Conservation (phyloP, 345 rosid genomes). For the Eutrema yunnanense region DNA sequence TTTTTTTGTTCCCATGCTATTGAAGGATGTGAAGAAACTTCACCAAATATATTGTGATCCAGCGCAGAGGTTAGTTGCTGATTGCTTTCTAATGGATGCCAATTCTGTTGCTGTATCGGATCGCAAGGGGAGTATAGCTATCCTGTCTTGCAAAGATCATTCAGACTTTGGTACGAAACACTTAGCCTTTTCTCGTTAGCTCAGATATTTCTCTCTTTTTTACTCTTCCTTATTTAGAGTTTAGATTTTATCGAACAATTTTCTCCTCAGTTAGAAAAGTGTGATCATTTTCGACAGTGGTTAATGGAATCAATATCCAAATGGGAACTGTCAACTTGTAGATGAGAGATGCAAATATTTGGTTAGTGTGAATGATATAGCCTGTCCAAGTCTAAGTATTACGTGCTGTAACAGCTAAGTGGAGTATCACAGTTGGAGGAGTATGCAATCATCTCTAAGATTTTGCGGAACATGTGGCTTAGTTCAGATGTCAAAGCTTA, state of each 20-base stretch:
- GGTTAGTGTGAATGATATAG: not conserved
- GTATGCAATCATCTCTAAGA: not conserved
- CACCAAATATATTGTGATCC: conserved; percentile 91
- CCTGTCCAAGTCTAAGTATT: not conserved
- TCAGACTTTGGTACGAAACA: conserved; percentile 44
- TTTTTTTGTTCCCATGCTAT: not conserved
- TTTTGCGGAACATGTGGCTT: not conserved
- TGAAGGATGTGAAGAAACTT: conserved; percentile 72
- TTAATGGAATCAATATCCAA: not conserved
- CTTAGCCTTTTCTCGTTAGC: not conserved
- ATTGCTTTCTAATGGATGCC: conserved; percentile 73
- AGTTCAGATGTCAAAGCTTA: not conserved
- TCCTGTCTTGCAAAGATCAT: conserved; percentile 71
- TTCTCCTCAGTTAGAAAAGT: no score
- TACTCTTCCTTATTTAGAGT: not conserved
- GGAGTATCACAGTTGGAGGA: conserved; percentile 1
- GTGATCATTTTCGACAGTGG: not conserved
- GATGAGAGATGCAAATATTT: not conserved
- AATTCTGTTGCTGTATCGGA: conserved; percentile 93
- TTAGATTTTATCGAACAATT: not conserved
- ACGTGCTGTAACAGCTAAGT: not conserved
- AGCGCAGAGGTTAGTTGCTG: conserved; percentile 93
- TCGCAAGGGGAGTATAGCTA: conserved; percentile 90
- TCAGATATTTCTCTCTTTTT: not conserved
- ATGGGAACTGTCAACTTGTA: not conserved